Percentiles rank a stretch among this genome's conserved stretches.
Conservation (phyloP, 2,329 filamentous ascomycete genomes). For the Aspergillus pseudoviridinutans region DNA sequence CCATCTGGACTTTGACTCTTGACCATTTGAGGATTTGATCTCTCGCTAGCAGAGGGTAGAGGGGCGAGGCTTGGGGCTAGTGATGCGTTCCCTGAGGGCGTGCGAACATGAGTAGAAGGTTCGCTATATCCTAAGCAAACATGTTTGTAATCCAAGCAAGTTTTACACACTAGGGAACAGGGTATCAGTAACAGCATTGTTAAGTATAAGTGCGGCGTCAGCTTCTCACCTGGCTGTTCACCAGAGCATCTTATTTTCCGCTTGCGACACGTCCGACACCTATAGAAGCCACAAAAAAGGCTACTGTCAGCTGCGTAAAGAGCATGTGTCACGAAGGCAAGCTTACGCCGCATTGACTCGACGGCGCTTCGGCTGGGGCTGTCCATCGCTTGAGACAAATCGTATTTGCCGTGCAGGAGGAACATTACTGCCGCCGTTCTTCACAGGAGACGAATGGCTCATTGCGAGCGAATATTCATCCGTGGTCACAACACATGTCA, state of each 20-base stretch:
- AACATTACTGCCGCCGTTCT: slow-evolving; percentile 31
- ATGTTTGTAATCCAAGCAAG: slow-evolving; percentile 68
- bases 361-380: slow-evolving; percentile 73
- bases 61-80: slow-evolving; percentile 18
- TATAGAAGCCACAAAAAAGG: slow-evolving; percentile 27
- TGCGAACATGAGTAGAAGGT: slow-evolving; percentile 28
- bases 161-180: slow-evolving; percentile 53
- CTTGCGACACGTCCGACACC: slow-evolving; percentile 69
- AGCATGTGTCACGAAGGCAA: slow-evolving; percentile 1
- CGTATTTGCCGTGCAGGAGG: slow-evolving; percentile 53
- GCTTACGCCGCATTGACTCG: slow-evolving; percentile 73
- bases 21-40: slow-evolving; percentile 13
- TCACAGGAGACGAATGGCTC: slow-evolving; percentile 36
- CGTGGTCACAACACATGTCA: slow-evolving; percentile 33
- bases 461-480: slow-evolving; percentile 36
- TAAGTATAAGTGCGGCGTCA: not conserved
- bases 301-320: slow-evolving; percentile 5
- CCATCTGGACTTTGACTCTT: slow-evolving; percentile 27
- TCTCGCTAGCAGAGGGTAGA: slow-evolving; percentile 16
- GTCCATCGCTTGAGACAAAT: slow-evolving; percentile 78
- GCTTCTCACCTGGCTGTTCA: slow-evolving; percentile 55
- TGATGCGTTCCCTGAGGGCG: slow-evolving; percentile 27
- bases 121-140: slow-evolving; percentile 65
- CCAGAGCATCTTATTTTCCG: slow-evolving; percentile 73
- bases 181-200: not conserved